Base-by-base conservation (phyloP, 352 stramenopile genomes). In the Phytophthora ramorum region DNA sequence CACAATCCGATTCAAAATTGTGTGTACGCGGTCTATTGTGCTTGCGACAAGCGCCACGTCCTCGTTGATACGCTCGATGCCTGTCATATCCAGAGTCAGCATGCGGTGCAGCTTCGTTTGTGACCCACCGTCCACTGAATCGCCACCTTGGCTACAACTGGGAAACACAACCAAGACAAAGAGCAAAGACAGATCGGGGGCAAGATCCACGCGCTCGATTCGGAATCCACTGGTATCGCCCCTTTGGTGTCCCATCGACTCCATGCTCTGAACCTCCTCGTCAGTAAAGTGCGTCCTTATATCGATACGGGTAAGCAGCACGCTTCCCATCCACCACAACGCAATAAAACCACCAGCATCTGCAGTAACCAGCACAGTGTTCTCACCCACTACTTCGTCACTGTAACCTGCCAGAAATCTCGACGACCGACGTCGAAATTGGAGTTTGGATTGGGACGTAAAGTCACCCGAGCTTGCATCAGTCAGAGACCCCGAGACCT, bases 271-370 rank as follows among this genome's bases (percentile, higher is more conserved):
- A 22, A 40, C 44, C 30, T 77, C 66, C 30, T 71, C 32, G 1
- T 75, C 64, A 3, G 46, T 45, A 61, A 78, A 71, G 32, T 81
- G 54, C 26, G 54, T 48, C 4, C 34, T 56, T 20, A 91, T 44
- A 30, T 86, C 68, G 24, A 91, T 64, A 14, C 71, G 73, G 6
- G 83, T 70, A 0, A 91, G 53, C 14, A 81, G 63, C 45, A 89
- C 78, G 17, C 70, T 75, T 1, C 81, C 85, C 44, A 76, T 70
- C 85, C 85, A 93, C 85, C 85, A 93, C 12, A 91, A 16, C 13
- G 63, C 74, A 22, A 93, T 58, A 28, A 58, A 40, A 3, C 78
- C 74, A 4, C 38, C 28, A 3, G 53, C 24, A 38, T 93, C 85
- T 0, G 79, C 81, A 20, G 81, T 89, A 30, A 78, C 61, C 14